A percentile compares a stretch with the other conserved stretches of the same genome.
phyloP scores from a whole-genome alignment of 768 basidiomycete species.

The Mycena venus region DNA sequence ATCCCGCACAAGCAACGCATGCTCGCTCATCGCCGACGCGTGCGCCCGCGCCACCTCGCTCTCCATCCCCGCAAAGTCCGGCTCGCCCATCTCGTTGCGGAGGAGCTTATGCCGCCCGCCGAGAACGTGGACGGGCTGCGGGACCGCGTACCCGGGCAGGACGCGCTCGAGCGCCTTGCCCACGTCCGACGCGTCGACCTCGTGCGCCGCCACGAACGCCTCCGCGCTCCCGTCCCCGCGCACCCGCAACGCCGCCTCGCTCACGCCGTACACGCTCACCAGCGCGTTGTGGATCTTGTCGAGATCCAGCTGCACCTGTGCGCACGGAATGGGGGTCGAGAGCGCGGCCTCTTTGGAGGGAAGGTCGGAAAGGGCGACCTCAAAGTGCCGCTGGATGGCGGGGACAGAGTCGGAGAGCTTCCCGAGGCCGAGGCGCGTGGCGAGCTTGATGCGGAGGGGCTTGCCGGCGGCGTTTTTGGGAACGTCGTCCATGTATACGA shows the following conservation, averaged over 20 bases:
- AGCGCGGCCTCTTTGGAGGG: constrained; percentile 49
- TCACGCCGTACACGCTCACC: constrained; percentile 42
- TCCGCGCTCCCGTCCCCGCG: constrained; percentile 50
- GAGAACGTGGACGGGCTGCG: constrained; percentile 51
- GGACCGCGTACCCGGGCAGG: constrained; percentile 57
- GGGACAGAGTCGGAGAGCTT: constrained; percentile 51
- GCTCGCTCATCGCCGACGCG: constrained; percentile 44
- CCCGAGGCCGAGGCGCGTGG: constrained; percentile 55
- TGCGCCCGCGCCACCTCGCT: constrained; percentile 35
- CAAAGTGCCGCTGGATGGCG: constrained; percentile 54
- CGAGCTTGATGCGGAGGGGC: constrained; percentile 59
- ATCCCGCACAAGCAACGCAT: constrained; percentile 50
- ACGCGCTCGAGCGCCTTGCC: constrained; percentile 35
- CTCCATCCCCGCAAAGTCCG: constrained; percentile 50
- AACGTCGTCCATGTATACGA: constrained; percentile 62
- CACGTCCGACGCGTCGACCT: constrained; percentile 37
- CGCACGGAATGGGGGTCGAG: constrained; percentile 54
- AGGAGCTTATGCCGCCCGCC: constrained; percentile 26
- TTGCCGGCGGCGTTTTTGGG: constrained; percentile 65
- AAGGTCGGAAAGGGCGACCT: constrained; percentile 48
- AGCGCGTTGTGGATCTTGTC: constrained; percentile 45
- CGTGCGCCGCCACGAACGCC: constrained; percentile 50
- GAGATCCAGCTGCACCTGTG: constrained; percentile 46
- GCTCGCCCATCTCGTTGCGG: constrained; percentile 40
- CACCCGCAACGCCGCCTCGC: constrained; percentile 51